phyloP scores from a whole-genome alignment of 495 filamentous ascomycete species.

The Melanomma pulvis-pyrius region DNA sequence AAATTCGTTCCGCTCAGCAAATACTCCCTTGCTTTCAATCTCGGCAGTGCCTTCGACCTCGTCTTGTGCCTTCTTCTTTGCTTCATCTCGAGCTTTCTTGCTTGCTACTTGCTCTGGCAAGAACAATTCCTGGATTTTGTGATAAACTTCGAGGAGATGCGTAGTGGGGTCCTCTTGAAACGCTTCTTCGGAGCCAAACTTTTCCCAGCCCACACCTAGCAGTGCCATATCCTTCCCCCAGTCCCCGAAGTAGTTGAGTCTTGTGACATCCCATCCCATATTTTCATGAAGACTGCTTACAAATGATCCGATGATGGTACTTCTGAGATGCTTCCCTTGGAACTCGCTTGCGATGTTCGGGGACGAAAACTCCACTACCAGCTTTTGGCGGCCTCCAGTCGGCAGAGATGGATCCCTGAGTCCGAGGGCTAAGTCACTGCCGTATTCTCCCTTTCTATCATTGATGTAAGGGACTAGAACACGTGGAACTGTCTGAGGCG shows the following conservation, averaged over 20 bases:
- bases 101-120: conserved; percentile 20
- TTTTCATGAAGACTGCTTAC: conserved; percentile 55
- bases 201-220: conserved; percentile 60
- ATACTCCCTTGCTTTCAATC: conserved; percentile 19
- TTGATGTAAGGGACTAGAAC: conserved; percentile 26
- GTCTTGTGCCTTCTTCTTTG: neutral
- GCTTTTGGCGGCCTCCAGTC: conserved; percentile 70
- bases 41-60: conserved; percentile 11
- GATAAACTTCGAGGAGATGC: conserved; percentile 67
- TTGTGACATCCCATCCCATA: conserved; percentile 47
- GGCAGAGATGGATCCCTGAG: conserved; percentile 69
- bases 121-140: conserved; percentile 50
- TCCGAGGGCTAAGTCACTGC: conserved; percentile 66
- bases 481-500: conserved; percentile 12
- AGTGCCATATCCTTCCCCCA: conserved; percentile 72
- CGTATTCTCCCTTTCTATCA: conserved; percentile 59
- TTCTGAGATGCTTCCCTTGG: conserved; percentile 68
- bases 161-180: conserved; percentile 62
- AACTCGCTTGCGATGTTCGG: conserved; percentile 70
- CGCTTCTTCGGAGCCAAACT: conserved; percentile 61
- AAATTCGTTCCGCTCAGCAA: conserved; percentile 25
- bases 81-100: conserved; percentile 24
- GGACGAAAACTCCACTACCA: conserved; percentile 58
- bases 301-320: conserved; percentile 69
- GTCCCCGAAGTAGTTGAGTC: conserved; percentile 70